phyloP scores from a whole-genome alignment of 257 asterid species.

The Scutellaria barbata region DNA sequence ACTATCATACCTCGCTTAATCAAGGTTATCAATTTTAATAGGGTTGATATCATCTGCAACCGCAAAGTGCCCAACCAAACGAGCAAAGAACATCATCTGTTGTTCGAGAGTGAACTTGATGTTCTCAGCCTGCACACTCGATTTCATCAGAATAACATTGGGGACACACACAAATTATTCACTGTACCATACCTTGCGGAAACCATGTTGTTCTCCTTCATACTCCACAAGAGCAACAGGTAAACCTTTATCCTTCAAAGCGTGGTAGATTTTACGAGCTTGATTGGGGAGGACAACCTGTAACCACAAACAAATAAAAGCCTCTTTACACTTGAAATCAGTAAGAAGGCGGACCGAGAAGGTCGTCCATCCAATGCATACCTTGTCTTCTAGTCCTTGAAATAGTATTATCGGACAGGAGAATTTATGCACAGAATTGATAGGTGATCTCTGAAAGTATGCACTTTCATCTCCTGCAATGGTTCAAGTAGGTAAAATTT shows the following conservation, averaged over 20 bases:
- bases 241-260: slow-evolving; percentile 80
- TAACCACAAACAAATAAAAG: not conserved
- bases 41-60: slow-evolving; percentile 84
- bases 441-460: slow-evolving; percentile 80
- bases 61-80: slow-evolving; percentile 64
- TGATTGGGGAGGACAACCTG: slow-evolving; percentile 94
- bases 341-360: not conserved
- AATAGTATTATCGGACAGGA: slow-evolving; percentile 87
- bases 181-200: slow-evolving; percentile 64
- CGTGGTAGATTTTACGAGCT: slow-evolving; percentile 83
- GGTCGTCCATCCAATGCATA: slow-evolving; percentile 35
- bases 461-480: slow-evolving; percentile 65
- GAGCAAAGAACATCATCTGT: slow-evolving; percentile 92
- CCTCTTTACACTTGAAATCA: not conserved
- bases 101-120: slow-evolving; percentile 92
- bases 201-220: slow-evolving; percentile 96
- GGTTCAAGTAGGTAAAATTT: slow-evolving; percentile 11
- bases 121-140: slow-evolving; percentile 73
- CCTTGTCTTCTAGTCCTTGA: slow-evolving; percentile 97
- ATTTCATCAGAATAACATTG: slow-evolving; percentile 14
- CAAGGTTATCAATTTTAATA: slow-evolving; percentile 70
- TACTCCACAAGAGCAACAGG: slow-evolving; percentile 91
- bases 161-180: not conserved
- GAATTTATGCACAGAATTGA: slow-evolving; percentile 75
- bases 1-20: slow-evolving; percentile 39